Conservation (phyloP, 129 eudicot species). For the Sambucus nigra region DNA sequence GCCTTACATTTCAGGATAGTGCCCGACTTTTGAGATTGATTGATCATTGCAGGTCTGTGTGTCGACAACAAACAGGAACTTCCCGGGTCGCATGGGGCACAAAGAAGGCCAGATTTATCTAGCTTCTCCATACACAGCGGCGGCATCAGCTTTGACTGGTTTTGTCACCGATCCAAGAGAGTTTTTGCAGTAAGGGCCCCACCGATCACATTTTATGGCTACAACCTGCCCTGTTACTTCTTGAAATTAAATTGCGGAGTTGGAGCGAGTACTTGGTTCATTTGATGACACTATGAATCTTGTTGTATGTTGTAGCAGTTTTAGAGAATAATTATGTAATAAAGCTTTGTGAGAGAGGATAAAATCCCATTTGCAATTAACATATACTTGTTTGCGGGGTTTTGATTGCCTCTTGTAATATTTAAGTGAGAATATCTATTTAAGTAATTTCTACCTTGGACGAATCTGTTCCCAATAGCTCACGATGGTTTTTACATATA, state of each 20-base stretch:
- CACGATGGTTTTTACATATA: too few species aligned
- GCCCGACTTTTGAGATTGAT: not conserved
- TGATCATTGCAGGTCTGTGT: conserved; percentile 76
- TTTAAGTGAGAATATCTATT: too few species aligned
- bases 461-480: too few species aligned
- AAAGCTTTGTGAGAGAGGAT: too few species aligned
- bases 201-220: too few species aligned
- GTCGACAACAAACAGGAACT: conserved; percentile 92
- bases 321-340: too few species aligned
- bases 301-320: too few species aligned
- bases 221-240: too few species aligned
- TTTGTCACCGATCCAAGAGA: conserved; percentile 93
- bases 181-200: conserved; percentile 46
- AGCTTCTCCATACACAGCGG: conserved; percentile 98
- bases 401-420: too few species aligned
- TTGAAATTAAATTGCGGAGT: not conserved
- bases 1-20: not conserved
- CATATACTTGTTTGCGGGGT: too few species aligned
- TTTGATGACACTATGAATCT: not conserved
- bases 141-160: conserved; percentile 96
- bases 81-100: conserved; percentile 98
- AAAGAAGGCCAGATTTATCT: conserved; percentile 93
- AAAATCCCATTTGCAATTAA: too few species aligned
- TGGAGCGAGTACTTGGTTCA: not conserved
- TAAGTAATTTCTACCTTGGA: too few species aligned